Evolutionary conservation across 129 eudicot genomes (phyloP).

Genomic region (Saussurea involucrata): DNA sequence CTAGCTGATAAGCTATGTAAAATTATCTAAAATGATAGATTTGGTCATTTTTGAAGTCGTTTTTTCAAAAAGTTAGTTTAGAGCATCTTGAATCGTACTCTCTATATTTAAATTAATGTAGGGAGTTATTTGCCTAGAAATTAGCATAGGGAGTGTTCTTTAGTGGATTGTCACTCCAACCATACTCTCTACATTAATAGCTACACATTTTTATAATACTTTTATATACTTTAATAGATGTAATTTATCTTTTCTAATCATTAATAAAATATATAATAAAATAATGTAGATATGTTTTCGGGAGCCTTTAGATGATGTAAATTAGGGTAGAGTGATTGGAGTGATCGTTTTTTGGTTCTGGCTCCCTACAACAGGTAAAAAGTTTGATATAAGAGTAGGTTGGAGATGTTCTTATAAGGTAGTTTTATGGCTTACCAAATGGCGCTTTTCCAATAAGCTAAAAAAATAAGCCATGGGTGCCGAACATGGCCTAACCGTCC

Average conservation of each 20-base stretch:
- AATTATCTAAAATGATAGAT: neutral
- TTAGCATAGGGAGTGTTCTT: neutral
- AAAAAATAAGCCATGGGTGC: neutral
- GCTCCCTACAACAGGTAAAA: neutral
- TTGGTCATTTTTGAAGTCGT: neutral
- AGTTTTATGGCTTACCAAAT: neutral
- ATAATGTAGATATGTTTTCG: neutral
- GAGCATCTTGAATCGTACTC: neutral
- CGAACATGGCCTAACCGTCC: neutral
- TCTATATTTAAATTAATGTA: neutral
- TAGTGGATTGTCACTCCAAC: neutral
- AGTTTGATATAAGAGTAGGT: neutral
- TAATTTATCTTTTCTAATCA: too few species aligned
- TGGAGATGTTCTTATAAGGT: neutral
- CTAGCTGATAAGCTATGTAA: neutral
- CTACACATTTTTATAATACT: too few species aligned
- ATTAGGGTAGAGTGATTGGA: neutral
- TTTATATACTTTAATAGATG: too few species aligned
- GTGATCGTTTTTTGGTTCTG: neutral
- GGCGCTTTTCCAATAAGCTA: neutral
- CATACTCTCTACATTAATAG: too few species aligned
- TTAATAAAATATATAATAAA: neutral
- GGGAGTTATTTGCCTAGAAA: neutral
- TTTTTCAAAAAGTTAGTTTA: neutral
- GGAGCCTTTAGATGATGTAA: neutral